Evolutionary conservation across 139 green algal species (phyloP), one percentile per base, ranked within the genome.

Genomic region (Volvox africanus): DNA sequence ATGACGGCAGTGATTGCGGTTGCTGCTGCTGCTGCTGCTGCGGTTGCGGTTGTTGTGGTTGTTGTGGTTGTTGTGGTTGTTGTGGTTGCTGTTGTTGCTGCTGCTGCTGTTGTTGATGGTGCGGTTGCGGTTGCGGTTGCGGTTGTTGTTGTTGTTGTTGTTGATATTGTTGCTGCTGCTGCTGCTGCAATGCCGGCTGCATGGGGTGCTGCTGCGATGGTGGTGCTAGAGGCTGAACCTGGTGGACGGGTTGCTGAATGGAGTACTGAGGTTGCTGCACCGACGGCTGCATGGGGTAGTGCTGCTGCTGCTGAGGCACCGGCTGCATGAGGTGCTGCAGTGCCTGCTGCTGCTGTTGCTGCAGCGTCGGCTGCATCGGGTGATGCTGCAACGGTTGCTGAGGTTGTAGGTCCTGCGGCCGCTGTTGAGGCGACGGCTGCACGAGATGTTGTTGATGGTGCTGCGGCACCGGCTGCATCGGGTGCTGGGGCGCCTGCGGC

Each of bases 381-480:
- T 69, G 78, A 18, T 20, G 88, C 62, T 75, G 78, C 62, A 33
- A 28, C 30, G 12, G 32, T 16, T 82, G 55, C 55, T 92, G 88
- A 20, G 79, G 19, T 12, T 62, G 35, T 44, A 50, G 75, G 6
- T 73, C 24, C 11, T 75, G 79, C 26, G 65, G 55, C 37, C 65
- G 76, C 17, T 75, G 36, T 20, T 86, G 87, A 28, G 85, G 88
- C 33, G 86, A 67, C 37, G 86, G 87, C 20, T 87, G 87, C 37
- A 36, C 2, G 17, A 18, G 73, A 19, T 35, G 28, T 2, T 3
- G 73, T 18, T 44, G 14, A 32, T 44, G 73, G 17, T n/a, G 16
- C 73, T 80, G 87, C n/a, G 18, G 71, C 37, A 32, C 37, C 28
- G 83, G 86, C 26, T 91, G 37, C 28, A 44, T 35, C 1, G 32